phyloP scores from a whole-genome alignment of 176 grass and related monocot species.

The Oryza officinalis region DNA sequence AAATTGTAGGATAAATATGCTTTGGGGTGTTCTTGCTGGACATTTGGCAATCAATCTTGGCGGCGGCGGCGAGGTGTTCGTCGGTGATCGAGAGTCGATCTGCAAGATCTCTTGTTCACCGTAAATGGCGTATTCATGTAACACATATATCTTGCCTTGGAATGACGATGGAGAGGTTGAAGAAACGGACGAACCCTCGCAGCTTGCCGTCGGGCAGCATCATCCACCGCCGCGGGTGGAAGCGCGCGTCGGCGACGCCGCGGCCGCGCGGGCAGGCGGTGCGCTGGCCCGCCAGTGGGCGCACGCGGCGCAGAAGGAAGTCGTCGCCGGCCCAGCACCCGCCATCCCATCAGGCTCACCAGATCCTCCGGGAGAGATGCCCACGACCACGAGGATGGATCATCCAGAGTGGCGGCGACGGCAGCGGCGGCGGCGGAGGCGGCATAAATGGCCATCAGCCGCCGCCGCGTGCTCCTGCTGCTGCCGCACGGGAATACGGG shows the following conservation, averaged over 20 bases:
- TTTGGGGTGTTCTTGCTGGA: neutral
- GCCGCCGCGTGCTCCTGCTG: no score
- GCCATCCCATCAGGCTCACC: no score
- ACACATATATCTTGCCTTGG: neutral
- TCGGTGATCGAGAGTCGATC: neutral
- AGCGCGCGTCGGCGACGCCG: neutral
- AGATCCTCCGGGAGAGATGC: neutral
- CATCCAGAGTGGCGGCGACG: no score
- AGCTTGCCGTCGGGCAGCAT: neutral
- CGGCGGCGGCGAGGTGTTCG: neutral
- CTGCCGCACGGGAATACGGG: no score
- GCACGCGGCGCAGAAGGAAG: neutral
- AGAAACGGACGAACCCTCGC: neutral
- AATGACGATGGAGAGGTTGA: neutral
- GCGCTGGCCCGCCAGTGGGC: neutral
- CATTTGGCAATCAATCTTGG: neutral
- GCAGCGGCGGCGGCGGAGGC: no score
- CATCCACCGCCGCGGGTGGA: constrained; percentile 16
- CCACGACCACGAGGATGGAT: neutral
- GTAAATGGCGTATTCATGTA: neutral
- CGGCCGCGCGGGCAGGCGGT: neutral
- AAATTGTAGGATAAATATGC: neutral
- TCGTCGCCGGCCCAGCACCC: neutral
- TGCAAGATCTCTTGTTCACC: neutral
- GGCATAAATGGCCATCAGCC: no score